Conservation (phyloP, 805 yeast species). For the Candida takata region DNA sequence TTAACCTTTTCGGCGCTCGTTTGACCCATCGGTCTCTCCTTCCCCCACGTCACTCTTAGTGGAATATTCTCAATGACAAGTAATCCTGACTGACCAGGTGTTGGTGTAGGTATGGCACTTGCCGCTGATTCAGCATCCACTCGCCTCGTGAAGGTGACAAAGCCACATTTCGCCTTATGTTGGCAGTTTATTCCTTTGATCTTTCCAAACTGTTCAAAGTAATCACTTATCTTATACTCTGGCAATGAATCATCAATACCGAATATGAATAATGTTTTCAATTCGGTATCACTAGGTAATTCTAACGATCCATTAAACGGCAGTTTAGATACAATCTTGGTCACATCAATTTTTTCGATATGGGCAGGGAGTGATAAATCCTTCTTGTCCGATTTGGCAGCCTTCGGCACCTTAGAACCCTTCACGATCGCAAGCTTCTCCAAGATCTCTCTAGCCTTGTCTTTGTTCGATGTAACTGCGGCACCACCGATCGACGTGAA, state of each 20-base stretch:
- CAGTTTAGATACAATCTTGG: conserved; percentile 48
- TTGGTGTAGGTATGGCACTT: conserved; percentile 19
- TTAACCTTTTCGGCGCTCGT: conserved; percentile 39
- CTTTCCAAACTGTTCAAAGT: conserved; percentile 40
- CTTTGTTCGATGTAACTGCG: conserved; percentile 24
- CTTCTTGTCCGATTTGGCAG: conserved; percentile 5
- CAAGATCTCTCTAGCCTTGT: conserved; percentile 47
- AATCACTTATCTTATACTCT: conserved; percentile 50
- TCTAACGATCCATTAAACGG: conserved; percentile 59
- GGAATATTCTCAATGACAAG: conserved; percentile 35
- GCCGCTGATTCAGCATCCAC: conserved; percentile 41
- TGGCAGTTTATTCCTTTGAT: conserved; percentile 43
- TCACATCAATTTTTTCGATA: conserved; percentile 35
- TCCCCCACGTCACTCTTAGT: conserved; percentile 51
- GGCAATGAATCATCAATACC: conserved; percentile 67
- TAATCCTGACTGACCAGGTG: conserved; percentile 25
- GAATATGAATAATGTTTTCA: conserved; percentile 64
- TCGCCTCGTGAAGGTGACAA: conserved; percentile 44
- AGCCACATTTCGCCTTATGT: conserved; percentile 60
- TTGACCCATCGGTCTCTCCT: conserved; percentile 34
- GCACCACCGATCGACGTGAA: conserved; percentile 32
- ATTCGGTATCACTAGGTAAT: conserved; percentile 32
- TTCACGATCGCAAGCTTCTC: conserved; percentile 30
- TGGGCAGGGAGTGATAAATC: conserved; percentile 10
- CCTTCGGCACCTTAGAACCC: conserved; percentile 10